Base-by-base conservation (phyloP, 192 early-diverging fungal genomes). In the Chytriomyces sp. region DNA sequence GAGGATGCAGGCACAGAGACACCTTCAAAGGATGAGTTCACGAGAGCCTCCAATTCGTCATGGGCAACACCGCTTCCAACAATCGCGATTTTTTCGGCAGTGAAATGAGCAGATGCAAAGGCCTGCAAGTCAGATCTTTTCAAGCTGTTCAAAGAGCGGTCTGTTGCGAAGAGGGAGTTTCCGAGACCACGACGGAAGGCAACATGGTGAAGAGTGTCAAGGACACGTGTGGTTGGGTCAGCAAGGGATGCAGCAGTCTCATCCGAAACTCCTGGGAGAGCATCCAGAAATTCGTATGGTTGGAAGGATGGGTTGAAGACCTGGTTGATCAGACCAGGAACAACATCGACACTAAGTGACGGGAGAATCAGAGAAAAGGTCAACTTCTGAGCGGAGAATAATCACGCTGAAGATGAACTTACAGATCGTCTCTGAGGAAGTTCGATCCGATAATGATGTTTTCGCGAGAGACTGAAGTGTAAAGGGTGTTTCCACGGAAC, bases 171-270 rank as follows among this genome's bases (percentile, higher is more conserved):
- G 53, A 99, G 86, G 59, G 95, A 91, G 93, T 97, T 96, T 64
- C 97, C 97, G 77, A 99, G 91, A 13, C 97, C 97, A 76, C 81
- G 82, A 79, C 95, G 93, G 91, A 97, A 99, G 45, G 96, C 97
- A 46, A 91, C 91, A 77, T 88, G 88, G 85, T 99, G 96, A 73
- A 94, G 86, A 45, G 89, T 88, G 72, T 97, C 94, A 45, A 94
- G 70, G 28, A 91, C 90, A 20, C 87, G 75, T 43, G 92, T 86
- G 68, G 85, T 87, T 13, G 93, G 87, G 80, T 89, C 85, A 35
- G 85, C 71, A 26, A 90, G 85, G 28, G 94, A 90, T 46, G 85
- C 82, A 73, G 83, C 76, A 20, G 91, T 81, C 84, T 99, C 93
- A 26, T 84, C 87, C 61, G 76, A 82, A 61, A 93, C 91, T 7